Evolutionary conservation across 352 stramenopile species (phyloP).

Genomic region (Globisporangium okanoganense): DNA sequence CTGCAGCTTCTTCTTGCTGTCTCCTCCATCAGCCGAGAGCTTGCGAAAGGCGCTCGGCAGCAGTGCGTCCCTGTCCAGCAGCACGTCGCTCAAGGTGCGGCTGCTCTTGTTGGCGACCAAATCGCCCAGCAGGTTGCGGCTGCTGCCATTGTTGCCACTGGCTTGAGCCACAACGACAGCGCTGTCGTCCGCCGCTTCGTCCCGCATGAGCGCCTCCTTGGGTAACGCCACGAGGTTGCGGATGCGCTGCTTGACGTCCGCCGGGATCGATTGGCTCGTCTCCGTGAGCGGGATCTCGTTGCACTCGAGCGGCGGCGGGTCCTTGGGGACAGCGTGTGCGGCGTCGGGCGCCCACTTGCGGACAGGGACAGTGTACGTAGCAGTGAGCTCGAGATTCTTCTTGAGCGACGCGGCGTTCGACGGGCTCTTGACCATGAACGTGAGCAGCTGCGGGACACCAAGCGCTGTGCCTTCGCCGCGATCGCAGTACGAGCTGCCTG

Average conservation of each 20-base stretch:
- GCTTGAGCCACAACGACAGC: background rate
- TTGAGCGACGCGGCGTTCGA: conserved; percentile 41
- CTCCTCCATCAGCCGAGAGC: background rate
- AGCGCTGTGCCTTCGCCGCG: conserved; percentile 32
- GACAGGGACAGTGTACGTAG: conserved; percentile 54
- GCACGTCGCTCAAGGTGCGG: background rate
- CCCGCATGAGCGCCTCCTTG: conserved; percentile 48
- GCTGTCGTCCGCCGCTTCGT: conserved; percentile 23
- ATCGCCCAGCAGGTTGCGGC: background rate
- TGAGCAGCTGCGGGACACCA: conserved; percentile 40
- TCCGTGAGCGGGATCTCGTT: conserved; percentile 57
- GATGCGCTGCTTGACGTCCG: conserved; percentile 49
- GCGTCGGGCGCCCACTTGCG: conserved; percentile 55
- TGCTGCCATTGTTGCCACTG: background rate
- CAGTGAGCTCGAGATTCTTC: conserved; percentile 64
- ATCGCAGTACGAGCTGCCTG: conserved; percentile 34
- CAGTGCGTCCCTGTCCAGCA: background rate
- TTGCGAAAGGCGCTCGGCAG: background rate
- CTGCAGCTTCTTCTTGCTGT: conserved; percentile 29
- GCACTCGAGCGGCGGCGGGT: conserved; percentile 53
- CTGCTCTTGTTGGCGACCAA: background rate
- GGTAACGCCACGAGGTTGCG: conserved; percentile 29
- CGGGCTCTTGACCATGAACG: conserved; percentile 52
- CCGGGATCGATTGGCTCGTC: conserved; percentile 41
- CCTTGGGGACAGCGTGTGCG: conserved; percentile 30